Conservation (phyloP, 2,329 filamentous ascomycete species). For the Cryphonectria carpinicola region DNA sequence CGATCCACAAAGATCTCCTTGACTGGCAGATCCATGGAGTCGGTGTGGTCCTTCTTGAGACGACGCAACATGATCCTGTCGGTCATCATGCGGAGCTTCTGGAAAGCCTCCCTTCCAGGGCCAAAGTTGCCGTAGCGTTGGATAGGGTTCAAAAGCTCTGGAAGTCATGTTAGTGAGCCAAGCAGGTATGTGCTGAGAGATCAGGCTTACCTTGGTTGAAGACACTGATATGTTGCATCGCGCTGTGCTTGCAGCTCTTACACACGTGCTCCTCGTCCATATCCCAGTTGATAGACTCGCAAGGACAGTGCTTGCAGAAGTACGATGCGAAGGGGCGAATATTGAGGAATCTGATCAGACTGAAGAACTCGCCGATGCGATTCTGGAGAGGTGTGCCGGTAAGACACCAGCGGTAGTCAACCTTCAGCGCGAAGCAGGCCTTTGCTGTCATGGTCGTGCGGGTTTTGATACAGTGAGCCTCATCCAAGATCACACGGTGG, state of each 20-base stretch:
- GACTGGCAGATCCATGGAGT: constrained; percentile 93
- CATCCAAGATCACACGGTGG: constrained; percentile 90
- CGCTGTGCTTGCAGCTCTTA: constrained; percentile 63
- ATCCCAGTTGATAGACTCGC: constrained; percentile 81
- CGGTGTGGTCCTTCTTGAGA: constrained; percentile 89
- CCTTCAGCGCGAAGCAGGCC: constrained; percentile 89
- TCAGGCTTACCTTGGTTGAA: constrained; percentile 36
- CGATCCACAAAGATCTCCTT: constrained; percentile 92
- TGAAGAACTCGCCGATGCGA: constrained; percentile 96
- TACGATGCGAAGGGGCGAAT: constrained; percentile 90
- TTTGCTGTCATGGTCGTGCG: constrained; percentile 90
- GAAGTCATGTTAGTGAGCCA: constrained; percentile 79
- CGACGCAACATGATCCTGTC: constrained; percentile 95
- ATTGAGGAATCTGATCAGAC: constrained; percentile 87
- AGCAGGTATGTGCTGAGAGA: constrained; percentile 26
- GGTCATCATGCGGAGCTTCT: constrained; percentile 84
- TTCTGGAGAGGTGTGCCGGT: constrained; percentile 96
- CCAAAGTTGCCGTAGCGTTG: constrained; percentile 63
- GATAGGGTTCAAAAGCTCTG: constrained; percentile 84
- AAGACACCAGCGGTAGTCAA: constrained; percentile 91
- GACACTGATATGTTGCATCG: constrained; percentile 63
- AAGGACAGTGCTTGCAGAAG: constrained; percentile 86
- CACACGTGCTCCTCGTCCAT: constrained; percentile 75
- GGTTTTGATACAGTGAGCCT: constrained; percentile 83
- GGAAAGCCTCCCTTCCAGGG: constrained; percentile 71